A percentile compares a stretch with the other conserved stretches of the same genome.
phyloP scores from a whole-genome alignment of 495 filamentous ascomycete genomes.

The Xylaria castorea region DNA sequence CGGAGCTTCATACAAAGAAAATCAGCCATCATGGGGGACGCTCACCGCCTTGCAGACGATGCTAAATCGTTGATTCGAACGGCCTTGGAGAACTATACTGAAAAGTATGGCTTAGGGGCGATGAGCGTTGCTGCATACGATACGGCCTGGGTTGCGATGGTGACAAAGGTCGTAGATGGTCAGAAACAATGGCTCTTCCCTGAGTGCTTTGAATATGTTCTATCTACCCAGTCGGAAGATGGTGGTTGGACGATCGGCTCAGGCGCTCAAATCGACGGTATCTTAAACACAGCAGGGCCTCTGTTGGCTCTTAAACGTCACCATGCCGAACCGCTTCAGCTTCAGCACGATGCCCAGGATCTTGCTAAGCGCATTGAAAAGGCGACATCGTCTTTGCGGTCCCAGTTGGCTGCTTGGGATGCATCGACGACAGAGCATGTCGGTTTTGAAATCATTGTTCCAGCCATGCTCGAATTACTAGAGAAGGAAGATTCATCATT shows the following conservation, averaged over 20 bases:
- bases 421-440: conserved; percentile 42
- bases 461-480: conserved; percentile 33
- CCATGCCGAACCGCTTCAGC: conserved; percentile 28
- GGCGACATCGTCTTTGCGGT: conserved; percentile 32
- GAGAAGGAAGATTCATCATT: conserved; percentile 26
- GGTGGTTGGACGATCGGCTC: conserved; percentile 38
- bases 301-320: conserved; percentile 40
- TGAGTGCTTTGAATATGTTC: conserved; percentile 29
- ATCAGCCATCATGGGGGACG: conserved; percentile 18
- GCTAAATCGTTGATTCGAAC: conserved; percentile 27
- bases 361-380: conserved; percentile 24
- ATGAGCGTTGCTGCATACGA: conserved; percentile 46
- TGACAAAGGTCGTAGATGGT: conserved; percentile 39
- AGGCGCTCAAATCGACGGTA: conserved; percentile 40
- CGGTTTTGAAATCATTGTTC: conserved; percentile 50
- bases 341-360: conserved; percentile 24
- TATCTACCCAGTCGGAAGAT: conserved; percentile 30
- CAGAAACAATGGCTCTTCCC: conserved; percentile 43
- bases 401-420: conserved; percentile 39
- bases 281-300: conserved; percentile 47
- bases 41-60: conserved; percentile 26
- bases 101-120: conserved; percentile 27
- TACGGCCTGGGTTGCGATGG: conserved; percentile 58
- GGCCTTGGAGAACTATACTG: conserved; percentile 26
- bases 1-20: neutral